Base-by-base conservation (phyloP, 2,329 filamentous ascomycete genomes). In the Paraconiothyrium sp. region DNA sequence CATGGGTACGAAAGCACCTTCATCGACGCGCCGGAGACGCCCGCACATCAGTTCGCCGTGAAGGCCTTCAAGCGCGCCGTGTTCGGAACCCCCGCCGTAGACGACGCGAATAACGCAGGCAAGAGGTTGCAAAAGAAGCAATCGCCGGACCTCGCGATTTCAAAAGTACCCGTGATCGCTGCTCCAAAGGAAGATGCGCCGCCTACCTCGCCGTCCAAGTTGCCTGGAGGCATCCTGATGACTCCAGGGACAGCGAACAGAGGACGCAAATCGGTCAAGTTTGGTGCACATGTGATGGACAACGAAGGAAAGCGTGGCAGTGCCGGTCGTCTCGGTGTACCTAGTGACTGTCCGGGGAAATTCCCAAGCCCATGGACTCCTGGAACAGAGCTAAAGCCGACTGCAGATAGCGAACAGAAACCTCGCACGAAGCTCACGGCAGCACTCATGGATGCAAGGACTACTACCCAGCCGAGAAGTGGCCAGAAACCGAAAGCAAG, bases 51-150 rank as follows among this genome's bases (percentile, higher is more conserved):
- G 24, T 91, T 91, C 73, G 88, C 88, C 20, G 85, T 89, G 59
- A 88, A 88, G 70, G 89, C 89, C 16, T 88, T 90, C 76, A 88
- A 87, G 69, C 86, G 88, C 63, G 86, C 87, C 47, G 77, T 90
- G 59, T 90, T 89, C 76, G 88, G 88, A 30, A 90, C 88, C 0
- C 88, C 88, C 14, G 84, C 84, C 24, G 83, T 83, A 11, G 80
- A 83, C 44, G 81, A 85, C 34, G 77, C 67, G 39, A 71, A 64
- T 35, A 66, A 71, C 27, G 57, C 61, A 13, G 59, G 61, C 1
- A 73, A 71, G 60, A 72, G 68, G 39, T 60, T 64, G 13, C 70
- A 70, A 44, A 72, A 70, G 51, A 74, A 72, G 55, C 66, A 68
- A 49, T 73, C 72, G 54, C 48, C 69, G 14, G 59, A 65, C 37